A percentile compares a stretch with the other conserved stretches of the same genome.
Conservation (phyloP, 495 filamentous ascomycete species). For the Halenospora varia region DNA sequence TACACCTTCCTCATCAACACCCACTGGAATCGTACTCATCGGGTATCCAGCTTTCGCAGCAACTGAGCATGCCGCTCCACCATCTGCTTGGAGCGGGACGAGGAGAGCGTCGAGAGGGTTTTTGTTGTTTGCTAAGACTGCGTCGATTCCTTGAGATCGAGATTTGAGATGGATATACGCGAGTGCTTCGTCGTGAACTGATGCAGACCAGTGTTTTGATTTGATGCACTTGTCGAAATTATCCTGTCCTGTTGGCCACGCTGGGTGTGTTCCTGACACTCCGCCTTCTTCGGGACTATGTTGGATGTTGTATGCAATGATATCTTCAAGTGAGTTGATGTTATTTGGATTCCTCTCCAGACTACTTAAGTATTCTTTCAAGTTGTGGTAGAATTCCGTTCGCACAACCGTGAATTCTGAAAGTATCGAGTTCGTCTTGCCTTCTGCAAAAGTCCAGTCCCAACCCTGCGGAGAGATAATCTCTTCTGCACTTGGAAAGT, state of each 20-base stretch:
- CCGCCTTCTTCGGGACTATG: slow-evolving; percentile 64
- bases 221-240: slow-evolving; percentile 11
- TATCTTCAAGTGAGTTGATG: slow-evolving; percentile 58
- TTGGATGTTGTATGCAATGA: slow-evolving; percentile 62
- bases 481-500: slow-evolving; percentile 37
- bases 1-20: slow-evolving; percentile 49
- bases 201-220: slow-evolving; percentile 1
- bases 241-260: slow-evolving; percentile 21
- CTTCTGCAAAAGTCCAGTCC: slow-evolving; percentile 66
- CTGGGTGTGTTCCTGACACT: slow-evolving; percentile 52
- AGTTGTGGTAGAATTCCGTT: slow-evolving; percentile 72
- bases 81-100: slow-evolving; percentile 53
- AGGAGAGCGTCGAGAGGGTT: slow-evolving; percentile 56
- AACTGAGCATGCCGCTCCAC: slow-evolving; percentile 52
- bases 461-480: slow-evolving; percentile 59
- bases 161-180: slow-evolving; percentile 51
- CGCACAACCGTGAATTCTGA: slow-evolving; percentile 67
- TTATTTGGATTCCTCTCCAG: slow-evolving; percentile 49
- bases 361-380: slow-evolving; percentile 57
- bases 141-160: slow-evolving; percentile 63
- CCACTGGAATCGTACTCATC: slow-evolving; percentile 60
- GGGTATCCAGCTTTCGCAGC: slow-evolving; percentile 59
- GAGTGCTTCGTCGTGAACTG: slow-evolving; percentile 54
- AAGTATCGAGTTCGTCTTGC: slow-evolving; percentile 57
- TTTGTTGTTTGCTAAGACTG: slow-evolving; percentile 44